A percentile compares a stretch with the other conserved stretches of the same genome.
Conservation (phyloP, 768 basidiomycete genomes). For the Cystofilobasidium ferigula region DNA sequence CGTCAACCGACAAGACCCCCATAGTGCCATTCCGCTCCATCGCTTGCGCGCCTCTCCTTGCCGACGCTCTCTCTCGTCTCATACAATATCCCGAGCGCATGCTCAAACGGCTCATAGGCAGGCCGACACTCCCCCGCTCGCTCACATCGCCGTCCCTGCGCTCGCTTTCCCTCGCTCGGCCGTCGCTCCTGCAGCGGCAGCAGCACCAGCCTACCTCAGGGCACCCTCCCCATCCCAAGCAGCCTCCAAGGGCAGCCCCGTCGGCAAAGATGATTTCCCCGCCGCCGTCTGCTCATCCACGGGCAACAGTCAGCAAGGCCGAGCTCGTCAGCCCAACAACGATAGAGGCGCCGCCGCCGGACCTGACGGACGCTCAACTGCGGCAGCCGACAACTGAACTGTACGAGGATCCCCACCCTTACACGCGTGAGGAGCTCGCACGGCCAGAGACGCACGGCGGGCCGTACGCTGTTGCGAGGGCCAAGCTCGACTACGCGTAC, state of each 20-base stretch:
- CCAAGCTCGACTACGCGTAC: constrained; percentile 30
- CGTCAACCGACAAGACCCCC: too few species aligned
- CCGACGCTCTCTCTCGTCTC: background rate
- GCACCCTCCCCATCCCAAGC: background rate
- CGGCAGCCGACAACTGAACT: constrained; percentile 29
- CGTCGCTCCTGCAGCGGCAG: background rate
- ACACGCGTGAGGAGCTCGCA: constrained; percentile 9
- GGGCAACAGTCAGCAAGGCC: background rate
- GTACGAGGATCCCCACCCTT: constrained; percentile 27
- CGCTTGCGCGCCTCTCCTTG: too few species aligned
- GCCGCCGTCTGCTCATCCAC: background rate
- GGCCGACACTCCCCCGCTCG: background rate
- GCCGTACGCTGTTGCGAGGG: constrained; percentile 14
- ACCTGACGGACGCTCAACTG: constrained; percentile 25
- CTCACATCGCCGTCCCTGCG: background rate
- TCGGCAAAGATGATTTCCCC: background rate
- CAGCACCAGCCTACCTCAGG: background rate
- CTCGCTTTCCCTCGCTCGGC: background rate
- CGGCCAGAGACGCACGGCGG: constrained; percentile 18
- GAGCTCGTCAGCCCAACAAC: constrained; percentile 6
- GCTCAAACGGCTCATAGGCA: background rate
- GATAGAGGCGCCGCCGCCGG: constrained; percentile 18
- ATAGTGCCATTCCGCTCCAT: too few species aligned
- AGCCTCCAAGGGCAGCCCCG: background rate
- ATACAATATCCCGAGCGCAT: background rate